Conservation (phyloP, 139 green algal genomes). For the Closterium sp. region DNA sequence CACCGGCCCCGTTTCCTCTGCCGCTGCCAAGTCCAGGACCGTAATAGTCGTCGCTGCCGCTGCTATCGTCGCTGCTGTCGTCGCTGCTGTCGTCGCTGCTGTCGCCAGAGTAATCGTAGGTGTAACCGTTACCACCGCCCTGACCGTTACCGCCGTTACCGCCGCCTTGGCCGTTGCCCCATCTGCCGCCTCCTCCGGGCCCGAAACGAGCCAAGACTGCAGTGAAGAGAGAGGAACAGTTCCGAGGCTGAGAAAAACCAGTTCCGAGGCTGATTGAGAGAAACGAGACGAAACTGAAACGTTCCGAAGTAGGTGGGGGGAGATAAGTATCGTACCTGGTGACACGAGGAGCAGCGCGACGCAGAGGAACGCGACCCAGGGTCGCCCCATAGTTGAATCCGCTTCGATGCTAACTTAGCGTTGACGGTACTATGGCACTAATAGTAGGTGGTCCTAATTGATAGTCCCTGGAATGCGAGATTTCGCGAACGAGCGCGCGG, state of each 20-base stretch:
- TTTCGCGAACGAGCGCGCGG: too few species aligned
- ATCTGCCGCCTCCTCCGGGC: neutral
- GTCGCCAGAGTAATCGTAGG: neutral
- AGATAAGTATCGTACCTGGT: neutral
- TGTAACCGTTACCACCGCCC: neutral
- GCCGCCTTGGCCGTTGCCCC: too few species aligned
- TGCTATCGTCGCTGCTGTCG: neutral
- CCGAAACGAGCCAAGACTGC: neutral
- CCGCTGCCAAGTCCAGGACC: neutral
- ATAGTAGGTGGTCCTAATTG: too few species aligned
- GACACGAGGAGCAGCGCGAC: neutral
- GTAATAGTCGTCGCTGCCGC: neutral
- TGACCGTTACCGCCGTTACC: neutral
- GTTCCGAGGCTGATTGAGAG: neutral
- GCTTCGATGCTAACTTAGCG: too few species aligned
- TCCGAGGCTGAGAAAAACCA: too few species aligned
- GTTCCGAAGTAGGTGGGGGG: too few species aligned
- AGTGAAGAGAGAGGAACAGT: neutral
- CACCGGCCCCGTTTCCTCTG: neutral
- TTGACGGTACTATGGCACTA: too few species aligned
- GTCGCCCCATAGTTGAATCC: neutral
- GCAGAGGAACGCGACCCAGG: neutral
- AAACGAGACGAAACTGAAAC: neutral
- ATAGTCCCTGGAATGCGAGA: too few species aligned
- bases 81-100: neutral